Percentiles rank a stretch among this genome's conserved stretches.
Conservation (phyloP, 2,329 filamentous ascomycete species). For the Chaetomium strumarium region DNA sequence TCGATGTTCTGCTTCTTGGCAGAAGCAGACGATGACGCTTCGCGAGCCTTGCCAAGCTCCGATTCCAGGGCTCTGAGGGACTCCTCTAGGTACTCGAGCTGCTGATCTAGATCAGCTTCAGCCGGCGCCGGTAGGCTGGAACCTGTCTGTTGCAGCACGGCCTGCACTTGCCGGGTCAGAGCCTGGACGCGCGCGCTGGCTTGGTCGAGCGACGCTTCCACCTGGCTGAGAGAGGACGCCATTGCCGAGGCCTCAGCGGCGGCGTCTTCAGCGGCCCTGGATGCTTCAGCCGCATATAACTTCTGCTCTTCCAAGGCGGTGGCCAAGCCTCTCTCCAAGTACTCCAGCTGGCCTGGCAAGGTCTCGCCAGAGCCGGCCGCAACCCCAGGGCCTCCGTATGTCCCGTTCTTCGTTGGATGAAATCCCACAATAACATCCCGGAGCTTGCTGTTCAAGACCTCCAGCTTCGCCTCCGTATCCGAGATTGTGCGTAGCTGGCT, state of each 20-base stretch:
- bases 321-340: slow-evolving; percentile 61
- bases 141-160: slow-evolving; percentile 46
- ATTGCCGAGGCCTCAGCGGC: slow-evolving; percentile 4
- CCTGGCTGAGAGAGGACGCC: slow-evolving; percentile 6
- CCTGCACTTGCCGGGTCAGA: slow-evolving; percentile 60
- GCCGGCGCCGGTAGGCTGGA: slow-evolving; percentile 53
- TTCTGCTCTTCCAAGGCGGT: slow-evolving; percentile 55
- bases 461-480: slow-evolving; percentile 59
- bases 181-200: slow-evolving; percentile 51
- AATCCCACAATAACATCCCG: slow-evolving; percentile 60
- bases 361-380: slow-evolving; percentile 38
- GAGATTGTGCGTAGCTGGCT: slow-evolving; percentile 47
- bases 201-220: slow-evolving; percentile 30
- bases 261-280: slow-evolving; percentile 21
- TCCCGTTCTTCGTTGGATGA: slow-evolving; percentile 49
- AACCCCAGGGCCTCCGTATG: slow-evolving; percentile 39
- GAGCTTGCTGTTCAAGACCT: slow-evolving; percentile 60
- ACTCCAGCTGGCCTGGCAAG: slow-evolving; percentile 57
- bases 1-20: slow-evolving; percentile 39
- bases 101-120: slow-evolving; percentile 55
- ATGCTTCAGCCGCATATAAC: slow-evolving; percentile 26
- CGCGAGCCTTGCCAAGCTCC: slow-evolving; percentile 35
- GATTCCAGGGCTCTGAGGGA: slow-evolving; percentile 47
- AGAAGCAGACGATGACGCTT: slow-evolving; percentile 29
- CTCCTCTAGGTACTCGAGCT: slow-evolving; percentile 63